A percentile compares a stretch with the other conserved stretches of the same genome.
phyloP scores from a whole-genome alignment of 1,139 yeast genomes.

The Oligophagozyma castellii region DNA sequence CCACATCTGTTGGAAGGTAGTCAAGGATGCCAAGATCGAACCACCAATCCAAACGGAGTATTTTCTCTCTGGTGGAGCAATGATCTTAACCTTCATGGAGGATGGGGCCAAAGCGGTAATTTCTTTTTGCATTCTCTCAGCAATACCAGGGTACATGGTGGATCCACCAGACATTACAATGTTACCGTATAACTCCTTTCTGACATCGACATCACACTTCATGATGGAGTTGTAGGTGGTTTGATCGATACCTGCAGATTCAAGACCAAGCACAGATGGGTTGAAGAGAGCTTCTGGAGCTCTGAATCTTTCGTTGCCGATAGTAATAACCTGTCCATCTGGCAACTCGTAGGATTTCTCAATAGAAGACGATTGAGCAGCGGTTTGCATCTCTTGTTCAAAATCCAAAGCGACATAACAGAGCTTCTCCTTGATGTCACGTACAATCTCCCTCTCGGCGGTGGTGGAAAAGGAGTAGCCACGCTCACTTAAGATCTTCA shows the following conservation, averaged over 20 bases:
- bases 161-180: slow-evolving; percentile 99
- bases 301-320: slow-evolving; percentile 99
- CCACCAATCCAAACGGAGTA: slow-evolving; percentile 99
- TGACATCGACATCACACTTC: slow-evolving; percentile 98
- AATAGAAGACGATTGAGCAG: slow-evolving; percentile 94
- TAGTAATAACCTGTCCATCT: slow-evolving; percentile 98
- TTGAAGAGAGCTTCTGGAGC: slow-evolving; percentile 99
- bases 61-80: slow-evolving; percentile 99
- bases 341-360: slow-evolving; percentile 99
- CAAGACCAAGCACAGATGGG: slow-evolving; percentile 94
- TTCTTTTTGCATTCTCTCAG: slow-evolving; percentile 99
- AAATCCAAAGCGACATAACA: slow-evolving; percentile 96
- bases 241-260: slow-evolving; percentile 99
- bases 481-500: slow-evolving; percentile 97
- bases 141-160: slow-evolving; percentile 99
- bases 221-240: slow-evolving; percentile 98
- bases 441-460: slow-evolving; percentile 98
- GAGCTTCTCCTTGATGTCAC: slow-evolving; percentile 98
- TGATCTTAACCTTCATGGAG: slow-evolving; percentile 98
- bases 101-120: slow-evolving; percentile 99
- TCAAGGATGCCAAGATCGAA: slow-evolving; percentile 94
- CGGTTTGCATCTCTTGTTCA: slow-evolving; percentile 97
- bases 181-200: slow-evolving; percentile 98
- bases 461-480: slow-evolving; percentile 98
- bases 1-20: slow-evolving; percentile 99